A percentile compares a stretch with the other conserved stretches of the same genome.
These are phyloP conservation scores for Gynostemma pentaphyllum DNA, from an alignment of 306 rosid species.

Conservation along the genomic window DNA sequence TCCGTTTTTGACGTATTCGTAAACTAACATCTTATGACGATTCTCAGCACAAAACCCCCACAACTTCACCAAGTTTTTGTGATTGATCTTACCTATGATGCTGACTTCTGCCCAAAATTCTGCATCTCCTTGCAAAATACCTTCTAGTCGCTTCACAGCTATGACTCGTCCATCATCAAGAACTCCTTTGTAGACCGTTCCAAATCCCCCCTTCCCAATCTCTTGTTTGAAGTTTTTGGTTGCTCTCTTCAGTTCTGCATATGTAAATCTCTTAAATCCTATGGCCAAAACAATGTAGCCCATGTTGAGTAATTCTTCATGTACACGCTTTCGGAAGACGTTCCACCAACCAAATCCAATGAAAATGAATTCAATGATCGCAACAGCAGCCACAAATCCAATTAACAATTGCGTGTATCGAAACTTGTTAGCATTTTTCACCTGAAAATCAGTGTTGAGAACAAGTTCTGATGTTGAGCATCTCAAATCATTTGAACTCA, in stretches of 20 bases:
- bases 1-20: conserved; percentile 23
- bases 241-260: conserved; percentile 18
- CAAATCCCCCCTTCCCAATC: conserved; percentile 27
- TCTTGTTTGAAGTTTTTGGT: conserved; percentile 20
- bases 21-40: conserved; percentile 25
- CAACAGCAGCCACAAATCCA: conserved; percentile 17
- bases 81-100: conserved; percentile 31
- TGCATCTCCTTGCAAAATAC: conserved; percentile 26
- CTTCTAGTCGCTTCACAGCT: conserved; percentile 34
- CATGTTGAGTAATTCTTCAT: conserved; percentile 19
- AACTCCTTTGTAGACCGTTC: conserved; percentile 22
- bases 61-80: conserved; percentile 28
- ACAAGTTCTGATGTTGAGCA: conserved; percentile 6
- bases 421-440: background rate
- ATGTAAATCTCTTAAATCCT: conserved; percentile 25
- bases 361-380: conserved; percentile 13
- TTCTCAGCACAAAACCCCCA: conserved; percentile 31
- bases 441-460: background rate
- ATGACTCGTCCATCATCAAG: conserved; percentile 22
- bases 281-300: conserved; percentile 22
- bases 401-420: conserved; percentile 9
- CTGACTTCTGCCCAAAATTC: conserved; percentile 44
- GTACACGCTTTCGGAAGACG: conserved; percentile 8
- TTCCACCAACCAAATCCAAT: conserved; percentile 24
- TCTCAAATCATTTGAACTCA: conserved; percentile 7